Evolutionary conservation across 2,329 filamentous ascomycete genomes (phyloP).

Genomic region (Fusarium praegraminearum): DNA sequence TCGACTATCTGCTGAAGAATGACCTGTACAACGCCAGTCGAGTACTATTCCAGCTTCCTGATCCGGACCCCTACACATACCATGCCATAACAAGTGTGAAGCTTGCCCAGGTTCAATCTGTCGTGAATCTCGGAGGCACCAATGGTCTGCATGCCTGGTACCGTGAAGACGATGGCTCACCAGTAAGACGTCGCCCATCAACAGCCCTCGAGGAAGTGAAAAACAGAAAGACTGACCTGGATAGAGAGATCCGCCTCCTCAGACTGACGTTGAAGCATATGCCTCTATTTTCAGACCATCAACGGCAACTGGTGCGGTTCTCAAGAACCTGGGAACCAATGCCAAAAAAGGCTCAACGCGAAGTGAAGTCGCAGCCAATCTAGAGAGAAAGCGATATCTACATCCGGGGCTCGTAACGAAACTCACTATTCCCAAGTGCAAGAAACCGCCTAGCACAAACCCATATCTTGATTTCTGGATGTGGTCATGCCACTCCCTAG

Average conservation of each 20-base stretch:
- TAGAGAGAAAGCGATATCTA: constrained; percentile 65
- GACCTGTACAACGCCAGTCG: constrained; percentile 60
- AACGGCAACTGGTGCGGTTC: constrained; percentile 69
- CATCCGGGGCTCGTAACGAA: constrained; percentile 56
- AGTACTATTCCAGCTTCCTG: constrained; percentile 59
- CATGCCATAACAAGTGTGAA: constrained; percentile 64
- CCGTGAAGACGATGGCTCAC: constrained; percentile 52
- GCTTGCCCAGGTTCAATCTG: constrained; percentile 62
- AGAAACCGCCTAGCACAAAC: constrained; percentile 63
- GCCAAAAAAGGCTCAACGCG: constrained; percentile 73
- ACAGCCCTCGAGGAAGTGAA: not conserved
- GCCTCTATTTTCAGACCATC: constrained; percentile 72
- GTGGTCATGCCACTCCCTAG: constrained; percentile 72
- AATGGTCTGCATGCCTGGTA: constrained; percentile 66
- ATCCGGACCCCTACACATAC: constrained; percentile 62
- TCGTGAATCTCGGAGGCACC: constrained; percentile 57
- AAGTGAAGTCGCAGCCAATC: constrained; percentile 65
- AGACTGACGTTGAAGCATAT: constrained; percentile 74
- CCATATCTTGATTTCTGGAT: constrained; percentile 76
- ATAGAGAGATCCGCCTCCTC: constrained; percentile 62
- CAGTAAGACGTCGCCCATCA: constrained; percentile 46
- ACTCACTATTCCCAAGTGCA: constrained; percentile 60
- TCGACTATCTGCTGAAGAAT: constrained; percentile 56
- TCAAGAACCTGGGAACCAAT: constrained; percentile 73
- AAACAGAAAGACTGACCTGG: constrained; percentile 25